These are phyloP conservation scores for Neurospora sp. DNA, from an alignment of 495 filamentous ascomycete species.

Conservation along the genomic window DNA sequence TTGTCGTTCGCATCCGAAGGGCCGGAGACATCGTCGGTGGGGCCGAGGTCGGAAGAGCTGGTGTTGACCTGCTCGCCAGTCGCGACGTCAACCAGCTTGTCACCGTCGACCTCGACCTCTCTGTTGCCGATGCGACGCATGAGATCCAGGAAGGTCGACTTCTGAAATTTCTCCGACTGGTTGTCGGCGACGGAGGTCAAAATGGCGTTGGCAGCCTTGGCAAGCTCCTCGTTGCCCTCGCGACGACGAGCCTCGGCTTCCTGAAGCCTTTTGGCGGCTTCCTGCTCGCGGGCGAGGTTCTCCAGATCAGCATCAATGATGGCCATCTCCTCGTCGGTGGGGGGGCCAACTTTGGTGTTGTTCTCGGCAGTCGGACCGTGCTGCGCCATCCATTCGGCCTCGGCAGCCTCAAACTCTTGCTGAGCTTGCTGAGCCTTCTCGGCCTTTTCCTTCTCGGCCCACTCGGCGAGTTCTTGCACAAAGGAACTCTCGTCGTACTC, in stretches of 20 bases:
- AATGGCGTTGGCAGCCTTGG: constrained; percentile 29
- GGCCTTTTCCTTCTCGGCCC: constrained; percentile 5
- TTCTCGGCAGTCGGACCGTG: constrained; percentile 16
- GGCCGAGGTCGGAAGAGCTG: not conserved
- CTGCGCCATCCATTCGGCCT: constrained; percentile 22
- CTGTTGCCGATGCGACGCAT: constrained; percentile 32
- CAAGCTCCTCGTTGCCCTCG: constrained; percentile 23
- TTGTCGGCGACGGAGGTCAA: constrained; percentile 28
- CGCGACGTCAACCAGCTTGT: constrained; percentile 25
- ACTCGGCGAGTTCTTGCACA: constrained; percentile 14
- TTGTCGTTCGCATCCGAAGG: not conserved
- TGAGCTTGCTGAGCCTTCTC: constrained; percentile 2
- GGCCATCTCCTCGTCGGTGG: constrained; percentile 12
- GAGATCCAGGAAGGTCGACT: constrained; percentile 32
- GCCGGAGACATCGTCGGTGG: not conserved
- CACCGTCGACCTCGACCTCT: constrained; percentile 30
- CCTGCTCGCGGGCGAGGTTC: constrained; percentile 12
- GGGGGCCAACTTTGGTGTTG: not conserved
- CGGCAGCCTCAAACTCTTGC: constrained; percentile 11
- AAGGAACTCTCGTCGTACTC: constrained; percentile 15
- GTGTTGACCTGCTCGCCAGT: constrained; percentile 16
- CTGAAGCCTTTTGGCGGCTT: too few relatives aligned
- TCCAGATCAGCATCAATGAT: constrained; percentile 9
- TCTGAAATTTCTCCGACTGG: constrained; percentile 32
- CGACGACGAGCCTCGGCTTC: constrained; percentile 1